phyloP scores from a whole-genome alignment of 2,329 filamentous ascomycete genomes.

The Rutstroemia sp. region DNA sequence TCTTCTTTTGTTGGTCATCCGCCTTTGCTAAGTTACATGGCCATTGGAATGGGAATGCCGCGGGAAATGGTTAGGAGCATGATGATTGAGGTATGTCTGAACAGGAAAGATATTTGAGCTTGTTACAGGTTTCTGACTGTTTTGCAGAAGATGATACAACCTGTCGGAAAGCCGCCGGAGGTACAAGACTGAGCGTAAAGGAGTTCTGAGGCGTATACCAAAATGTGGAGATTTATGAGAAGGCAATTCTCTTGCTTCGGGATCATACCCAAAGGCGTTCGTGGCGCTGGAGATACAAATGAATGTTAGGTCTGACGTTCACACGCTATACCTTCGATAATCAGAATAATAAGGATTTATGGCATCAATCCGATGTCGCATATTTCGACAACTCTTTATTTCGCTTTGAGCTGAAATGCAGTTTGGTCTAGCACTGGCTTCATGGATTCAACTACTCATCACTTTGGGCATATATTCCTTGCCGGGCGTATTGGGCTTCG shows the following conservation, averaged over 20 bases:
- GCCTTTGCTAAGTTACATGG: constrained; percentile 79
- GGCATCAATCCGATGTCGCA: too few species aligned
- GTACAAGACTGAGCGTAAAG: constrained; percentile 36
- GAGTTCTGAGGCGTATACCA: neutral
- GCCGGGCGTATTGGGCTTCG: too few species aligned
- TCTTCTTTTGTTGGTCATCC: constrained; percentile 85
- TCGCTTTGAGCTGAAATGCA: too few species aligned
- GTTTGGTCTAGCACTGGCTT: too few species aligned
- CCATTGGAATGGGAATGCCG: constrained; percentile 80
- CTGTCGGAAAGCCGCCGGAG: constrained; percentile 59
- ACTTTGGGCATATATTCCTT: too few species aligned
- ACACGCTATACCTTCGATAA: too few species aligned
- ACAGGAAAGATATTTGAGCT: too few species aligned
- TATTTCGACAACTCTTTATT: too few species aligned
- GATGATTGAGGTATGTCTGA: constrained; percentile 62
- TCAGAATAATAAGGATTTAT: too few species aligned
- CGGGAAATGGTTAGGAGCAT: constrained; percentile 70
- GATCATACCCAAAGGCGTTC: neutral
- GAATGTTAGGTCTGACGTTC: too few species aligned
- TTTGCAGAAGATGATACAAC: constrained; percentile 58
- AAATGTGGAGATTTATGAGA: neutral
- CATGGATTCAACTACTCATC: too few species aligned
- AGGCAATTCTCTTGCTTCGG: too few species aligned
- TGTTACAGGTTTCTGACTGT: neutral
- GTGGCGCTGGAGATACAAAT: neutral